Evolutionary conservation across 2,329 filamentous ascomycete species (phyloP).

Genomic region (Botrytis porri): DNA sequence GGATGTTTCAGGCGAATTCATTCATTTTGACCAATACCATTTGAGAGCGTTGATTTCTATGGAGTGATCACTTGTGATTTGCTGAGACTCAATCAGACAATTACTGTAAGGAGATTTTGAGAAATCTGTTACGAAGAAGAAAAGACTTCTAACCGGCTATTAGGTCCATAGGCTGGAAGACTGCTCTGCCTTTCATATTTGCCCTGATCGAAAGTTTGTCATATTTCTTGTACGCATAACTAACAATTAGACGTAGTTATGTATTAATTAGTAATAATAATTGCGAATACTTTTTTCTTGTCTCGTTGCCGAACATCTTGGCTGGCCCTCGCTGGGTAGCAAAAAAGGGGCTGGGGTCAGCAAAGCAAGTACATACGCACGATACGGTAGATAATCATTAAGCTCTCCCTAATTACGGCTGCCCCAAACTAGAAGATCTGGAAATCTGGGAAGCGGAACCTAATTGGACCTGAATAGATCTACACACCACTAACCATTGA

Average conservation of each 20-base stretch:
- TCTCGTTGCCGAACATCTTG: slow-evolving; percentile 1
- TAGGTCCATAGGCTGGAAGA: too few species aligned
- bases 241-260: not conserved
- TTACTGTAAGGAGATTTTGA: not conserved
- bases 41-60: not conserved
- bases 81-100: not conserved
- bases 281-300: not conserved
- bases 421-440: slow-evolving; percentile 2
- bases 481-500: not conserved
- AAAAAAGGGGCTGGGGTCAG: slow-evolving; percentile 8
- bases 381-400: not conserved
- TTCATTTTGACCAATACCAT: not conserved
- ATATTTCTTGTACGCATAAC: not conserved
- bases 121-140: not conserved
- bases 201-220: not conserved
- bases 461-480: slow-evolving; percentile 2
- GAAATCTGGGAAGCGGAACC: not conserved
- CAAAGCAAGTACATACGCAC: not conserved
- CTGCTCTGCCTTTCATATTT: slow-evolving; percentile 2
- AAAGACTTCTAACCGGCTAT: not conserved
- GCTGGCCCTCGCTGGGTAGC: not conserved
- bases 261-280: not conserved
- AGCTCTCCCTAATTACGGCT: not conserved
- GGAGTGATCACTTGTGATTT: not conserved
- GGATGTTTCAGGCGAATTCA: slow-evolving; percentile 18